These are phyloP conservation scores for Petunia axillaris DNA, from an alignment of 257 asterid genomes.

Conservation along the genomic window DNA sequence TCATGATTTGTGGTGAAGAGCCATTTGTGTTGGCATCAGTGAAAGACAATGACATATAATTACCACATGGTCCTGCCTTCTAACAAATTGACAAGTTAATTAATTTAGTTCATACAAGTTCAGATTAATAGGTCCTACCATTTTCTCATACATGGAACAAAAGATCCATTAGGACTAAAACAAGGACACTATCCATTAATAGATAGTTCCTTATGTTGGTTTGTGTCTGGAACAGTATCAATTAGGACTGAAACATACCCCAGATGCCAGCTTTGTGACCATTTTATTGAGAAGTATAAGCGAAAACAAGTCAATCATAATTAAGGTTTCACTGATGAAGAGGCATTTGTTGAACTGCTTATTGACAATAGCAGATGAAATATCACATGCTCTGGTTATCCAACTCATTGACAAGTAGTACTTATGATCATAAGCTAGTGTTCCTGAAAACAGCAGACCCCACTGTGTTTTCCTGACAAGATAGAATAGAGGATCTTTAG, in stretches of 20 bases:
- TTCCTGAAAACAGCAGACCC: background rate
- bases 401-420: conserved; percentile 9
- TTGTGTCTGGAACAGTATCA: background rate
- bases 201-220: background rate
- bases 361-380: conserved; percentile 16
- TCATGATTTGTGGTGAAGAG: background rate
- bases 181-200: background rate
- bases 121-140: background rate
- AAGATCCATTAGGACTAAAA: background rate
- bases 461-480: background rate
- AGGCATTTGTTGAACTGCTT: background rate
- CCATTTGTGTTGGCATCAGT: background rate
- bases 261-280: background rate
- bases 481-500: background rate
- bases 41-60: background rate
- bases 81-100: background rate
- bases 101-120: background rate
- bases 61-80: conserved; percentile 2
- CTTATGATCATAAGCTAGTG: background rate
- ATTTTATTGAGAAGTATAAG: background rate
- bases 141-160: conserved; percentile 7
- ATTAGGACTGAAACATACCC: background rate
- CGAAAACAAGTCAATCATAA: background rate
- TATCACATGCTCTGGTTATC: background rate
- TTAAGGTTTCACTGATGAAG: background rate